These are phyloP conservation scores for Exophiala sideris DNA, from an alignment of 2,329 filamentous ascomycete genomes.

Conservation along the genomic window DNA sequence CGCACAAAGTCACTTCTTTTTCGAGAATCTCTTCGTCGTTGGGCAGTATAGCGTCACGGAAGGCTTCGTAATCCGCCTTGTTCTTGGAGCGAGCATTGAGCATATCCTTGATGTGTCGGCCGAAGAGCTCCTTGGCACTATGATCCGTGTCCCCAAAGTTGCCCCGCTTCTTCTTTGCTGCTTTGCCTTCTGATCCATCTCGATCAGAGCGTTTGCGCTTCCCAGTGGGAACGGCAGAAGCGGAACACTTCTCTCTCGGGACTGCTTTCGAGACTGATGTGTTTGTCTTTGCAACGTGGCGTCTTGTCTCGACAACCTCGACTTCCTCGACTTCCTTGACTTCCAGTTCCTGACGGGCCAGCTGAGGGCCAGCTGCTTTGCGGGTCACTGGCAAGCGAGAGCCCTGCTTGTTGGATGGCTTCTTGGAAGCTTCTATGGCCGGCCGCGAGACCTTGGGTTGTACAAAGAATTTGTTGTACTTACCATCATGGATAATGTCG, in stretches of 20 bases:
- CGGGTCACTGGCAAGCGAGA: background rate
- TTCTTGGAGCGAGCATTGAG: slow-evolving; percentile 5
- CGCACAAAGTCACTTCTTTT: slow-evolving; percentile 10
- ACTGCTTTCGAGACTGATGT: no score
- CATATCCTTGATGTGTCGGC: slow-evolving; percentile 2
- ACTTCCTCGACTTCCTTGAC: background rate
- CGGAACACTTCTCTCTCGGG: background rate
- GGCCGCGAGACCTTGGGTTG: no score
- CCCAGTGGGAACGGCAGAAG: background rate
- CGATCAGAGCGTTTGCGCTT: no score
- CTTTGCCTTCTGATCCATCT: background rate
- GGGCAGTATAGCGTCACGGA: slow-evolving; percentile 12
- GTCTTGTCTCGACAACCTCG: background rate
- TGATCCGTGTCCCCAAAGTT: background rate
- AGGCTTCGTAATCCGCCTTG: slow-evolving; percentile 4
- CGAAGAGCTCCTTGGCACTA: background rate
- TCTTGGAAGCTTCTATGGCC: no score
- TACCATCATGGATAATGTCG: no score
- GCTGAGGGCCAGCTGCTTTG: background rate
- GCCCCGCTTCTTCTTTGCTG: background rate
- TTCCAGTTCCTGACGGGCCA: background rate
- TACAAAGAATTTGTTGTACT: no score
- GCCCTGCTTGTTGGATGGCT: no score
- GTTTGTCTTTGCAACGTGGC: background rate
- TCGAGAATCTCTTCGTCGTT: slow-evolving; percentile 2